phyloP scores from a whole-genome alignment of 1,284 basidiomycete genomes.

The Exobasidium cylindrosporum region DNA sequence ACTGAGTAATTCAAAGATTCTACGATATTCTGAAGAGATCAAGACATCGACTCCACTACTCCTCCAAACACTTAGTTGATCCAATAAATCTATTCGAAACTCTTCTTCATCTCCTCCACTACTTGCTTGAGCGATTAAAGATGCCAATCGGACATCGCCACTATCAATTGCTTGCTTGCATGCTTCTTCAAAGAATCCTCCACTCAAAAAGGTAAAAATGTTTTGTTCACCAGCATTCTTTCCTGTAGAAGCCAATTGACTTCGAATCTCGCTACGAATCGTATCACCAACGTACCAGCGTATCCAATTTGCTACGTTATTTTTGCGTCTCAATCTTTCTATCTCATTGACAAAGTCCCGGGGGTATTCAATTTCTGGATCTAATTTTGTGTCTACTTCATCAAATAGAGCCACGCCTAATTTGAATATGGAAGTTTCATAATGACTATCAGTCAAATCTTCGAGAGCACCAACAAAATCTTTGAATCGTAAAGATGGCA shows the following conservation, averaged over 20 bases:
- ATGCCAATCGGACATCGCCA: conserved; percentile 80
- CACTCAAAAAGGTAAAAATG: conserved; percentile 76
- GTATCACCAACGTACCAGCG: conserved; percentile 69
- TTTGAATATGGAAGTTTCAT: conserved; percentile 64
- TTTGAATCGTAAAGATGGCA: conserved; percentile 68
- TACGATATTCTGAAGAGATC: conserved; percentile 69
- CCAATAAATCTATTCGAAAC: conserved; percentile 71
- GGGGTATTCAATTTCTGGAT: conserved; percentile 59
- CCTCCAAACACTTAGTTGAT: conserved; percentile 81
- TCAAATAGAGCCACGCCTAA: conserved; percentile 91
- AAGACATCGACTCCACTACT: conserved; percentile 72
- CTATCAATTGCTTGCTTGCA: conserved; percentile 72
- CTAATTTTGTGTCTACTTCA: conserved; percentile 64
- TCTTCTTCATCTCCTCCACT: conserved; percentile 64
- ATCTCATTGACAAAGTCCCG: conserved; percentile 45
- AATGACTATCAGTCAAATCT: conserved; percentile 65
- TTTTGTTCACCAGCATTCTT: conserved; percentile 23
- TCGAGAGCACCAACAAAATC: conserved; percentile 75
- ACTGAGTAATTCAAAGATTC: conserved; percentile 79
- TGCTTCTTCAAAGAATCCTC: conserved; percentile 81
- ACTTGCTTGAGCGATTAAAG: conserved; percentile 83
- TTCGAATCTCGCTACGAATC: conserved; percentile 64
- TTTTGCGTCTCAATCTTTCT: conserved; percentile 67
- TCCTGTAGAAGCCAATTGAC: conserved; percentile 45
- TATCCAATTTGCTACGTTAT: conserved; percentile 81